phyloP scores from a whole-genome alignment of 108 stramenopile genomes.

The Pseudonitzschia delicatissima region DNA sequence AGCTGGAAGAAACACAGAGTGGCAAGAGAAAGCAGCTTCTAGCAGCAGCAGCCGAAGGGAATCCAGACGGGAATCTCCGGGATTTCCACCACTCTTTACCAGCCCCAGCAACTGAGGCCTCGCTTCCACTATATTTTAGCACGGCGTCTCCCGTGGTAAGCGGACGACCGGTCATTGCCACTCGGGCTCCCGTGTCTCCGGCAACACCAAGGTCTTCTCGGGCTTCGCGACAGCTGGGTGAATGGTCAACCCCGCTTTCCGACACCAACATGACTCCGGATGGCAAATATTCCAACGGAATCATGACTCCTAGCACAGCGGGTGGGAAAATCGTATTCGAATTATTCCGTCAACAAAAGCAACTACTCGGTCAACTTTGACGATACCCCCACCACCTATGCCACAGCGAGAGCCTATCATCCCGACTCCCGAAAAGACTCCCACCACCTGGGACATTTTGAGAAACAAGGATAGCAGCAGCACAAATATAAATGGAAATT shows the following conservation, averaged over 20 bases:
- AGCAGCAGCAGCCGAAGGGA: neutral
- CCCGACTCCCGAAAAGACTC: constrained; percentile 12
- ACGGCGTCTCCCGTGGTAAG: neutral
- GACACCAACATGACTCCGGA: no score
- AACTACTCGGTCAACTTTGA: neutral
- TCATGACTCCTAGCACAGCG: no score
- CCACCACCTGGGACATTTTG: constrained; percentile 29
- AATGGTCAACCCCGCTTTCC: neutral
- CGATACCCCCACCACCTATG: constrained; percentile 4
- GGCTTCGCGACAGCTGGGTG: neutral
- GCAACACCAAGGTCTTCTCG: constrained; percentile 8
- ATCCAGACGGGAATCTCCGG: neutral
- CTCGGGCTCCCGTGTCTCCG: constrained; percentile 3
- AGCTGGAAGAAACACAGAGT: constrained; percentile 9
- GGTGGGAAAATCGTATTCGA: no score
- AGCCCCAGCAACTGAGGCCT: neutral
- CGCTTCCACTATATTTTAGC: neutral
- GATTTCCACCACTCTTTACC: no score
- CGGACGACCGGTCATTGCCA: neutral
- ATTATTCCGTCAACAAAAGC: no score
- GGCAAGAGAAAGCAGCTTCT: neutral
- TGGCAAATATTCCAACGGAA: no score
- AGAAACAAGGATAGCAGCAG: neutral
- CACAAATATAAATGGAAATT: neutral
- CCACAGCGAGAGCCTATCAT: neutral